Percentiles rank a stretch among this genome's conserved stretches.
These are phyloP conservation scores for Oemleria cerasiformis DNA, from an alignment of 306 rosid genomes.

Conservation along the genomic window DNA sequence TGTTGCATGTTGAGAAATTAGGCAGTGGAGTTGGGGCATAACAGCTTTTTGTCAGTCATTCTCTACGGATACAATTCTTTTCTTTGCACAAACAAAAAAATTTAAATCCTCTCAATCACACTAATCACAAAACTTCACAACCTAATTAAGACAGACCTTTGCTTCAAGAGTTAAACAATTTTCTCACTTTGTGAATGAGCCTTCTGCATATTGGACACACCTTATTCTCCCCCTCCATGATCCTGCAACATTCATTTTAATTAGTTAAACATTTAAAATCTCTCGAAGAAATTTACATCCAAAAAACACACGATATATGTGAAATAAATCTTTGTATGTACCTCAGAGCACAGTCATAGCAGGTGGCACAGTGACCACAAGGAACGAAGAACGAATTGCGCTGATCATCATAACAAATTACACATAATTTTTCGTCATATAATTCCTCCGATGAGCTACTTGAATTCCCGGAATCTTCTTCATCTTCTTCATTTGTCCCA, in stretches of 20 bases:
- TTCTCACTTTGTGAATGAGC: constrained; percentile 57
- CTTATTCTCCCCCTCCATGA: constrained; percentile 52
- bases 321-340: constrained; percentile 18
- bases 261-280: no score
- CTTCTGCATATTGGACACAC: constrained; percentile 74
- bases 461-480: constrained; percentile 42
- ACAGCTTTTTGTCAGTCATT: constrained; percentile 11
- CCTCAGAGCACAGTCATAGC: constrained; percentile 76
- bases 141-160: background rate
- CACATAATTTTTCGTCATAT: constrained; percentile 65
- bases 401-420: constrained; percentile 67
- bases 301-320: background rate
- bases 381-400: constrained; percentile 72
- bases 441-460: constrained; percentile 62
- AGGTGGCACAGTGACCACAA: constrained; percentile 77
- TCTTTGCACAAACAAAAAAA: constrained; percentile 11
- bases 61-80: constrained; percentile 1
- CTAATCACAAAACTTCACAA: constrained; percentile 14
- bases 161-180: constrained; percentile 40
- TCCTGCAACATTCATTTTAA: constrained; percentile 41
- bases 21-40: background rate
- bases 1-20: background rate
- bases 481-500: constrained; percentile 52
- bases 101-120: constrained; percentile 4
- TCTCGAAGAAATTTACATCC: background rate